Percentiles rank a stretch among this genome's conserved stretches.
These are phyloP conservation scores for Bipolaris zeicola DNA, from an alignment of 2,329 filamentous ascomycete genomes.

Conservation along the genomic window DNA sequence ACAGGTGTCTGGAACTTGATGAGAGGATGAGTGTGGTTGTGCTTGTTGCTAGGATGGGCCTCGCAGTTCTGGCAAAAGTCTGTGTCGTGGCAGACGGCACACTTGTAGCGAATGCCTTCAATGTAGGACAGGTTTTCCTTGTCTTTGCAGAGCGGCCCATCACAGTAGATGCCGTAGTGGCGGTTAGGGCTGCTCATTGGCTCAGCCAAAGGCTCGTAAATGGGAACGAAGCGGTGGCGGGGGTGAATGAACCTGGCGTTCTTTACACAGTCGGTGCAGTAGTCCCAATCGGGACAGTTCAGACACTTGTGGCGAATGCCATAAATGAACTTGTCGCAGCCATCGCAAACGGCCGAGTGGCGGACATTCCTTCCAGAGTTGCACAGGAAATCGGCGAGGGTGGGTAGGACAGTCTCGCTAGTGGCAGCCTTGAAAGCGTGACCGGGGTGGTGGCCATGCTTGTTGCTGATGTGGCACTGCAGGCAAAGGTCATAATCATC, in stretches of 20 bases:
- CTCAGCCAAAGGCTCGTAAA: slow-evolving; percentile 74
- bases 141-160: slow-evolving; percentile 82
- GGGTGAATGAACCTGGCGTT: slow-evolving; percentile 73
- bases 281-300: slow-evolving; percentile 97
- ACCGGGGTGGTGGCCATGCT: slow-evolving; percentile 88
- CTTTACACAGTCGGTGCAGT: slow-evolving; percentile 76
- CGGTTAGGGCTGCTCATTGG: slow-evolving; percentile 56
- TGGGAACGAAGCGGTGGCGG: slow-evolving; percentile 83
- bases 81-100: slow-evolving; percentile 89
- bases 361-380: slow-evolving; percentile 77
- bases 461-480: slow-evolving; percentile 73
- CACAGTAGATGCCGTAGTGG: slow-evolving; percentile 90
- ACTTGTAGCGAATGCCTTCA: slow-evolving; percentile 90
- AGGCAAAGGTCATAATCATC: slow-evolving; percentile 94
- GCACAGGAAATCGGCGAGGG: slow-evolving; percentile 72
- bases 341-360: slow-evolving; percentile 92
- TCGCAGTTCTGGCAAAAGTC: slow-evolving; percentile 97
- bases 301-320: slow-evolving; percentile 96
- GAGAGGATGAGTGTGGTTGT: slow-evolving; percentile 95
- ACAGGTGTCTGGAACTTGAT: slow-evolving; percentile 97
- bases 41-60: slow-evolving; percentile 78
- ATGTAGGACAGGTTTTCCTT: slow-evolving; percentile 67
- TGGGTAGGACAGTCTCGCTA: slow-evolving; percentile 59
- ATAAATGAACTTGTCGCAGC: slow-evolving; percentile 84
- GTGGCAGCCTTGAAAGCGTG: slow-evolving; percentile 78